These are phyloP conservation scores for Glomus cerebriforme DNA, from an alignment of 192 early-diverging fungal species.

Conservation along the genomic window DNA sequence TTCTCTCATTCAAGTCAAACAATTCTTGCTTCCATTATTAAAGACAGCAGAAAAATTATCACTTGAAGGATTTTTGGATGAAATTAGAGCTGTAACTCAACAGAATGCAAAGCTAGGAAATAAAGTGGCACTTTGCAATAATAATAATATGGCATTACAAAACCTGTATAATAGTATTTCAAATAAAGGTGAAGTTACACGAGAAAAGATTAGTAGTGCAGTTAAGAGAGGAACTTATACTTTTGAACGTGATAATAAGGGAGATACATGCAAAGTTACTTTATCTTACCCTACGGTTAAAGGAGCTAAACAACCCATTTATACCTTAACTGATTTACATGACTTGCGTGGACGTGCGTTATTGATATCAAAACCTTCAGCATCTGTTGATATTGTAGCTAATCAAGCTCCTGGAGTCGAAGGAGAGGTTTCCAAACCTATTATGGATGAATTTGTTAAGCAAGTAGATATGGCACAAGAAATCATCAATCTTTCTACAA, in stretches of 20 bases:
- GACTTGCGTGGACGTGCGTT: constrained; percentile 34
- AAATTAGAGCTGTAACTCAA: background rate
- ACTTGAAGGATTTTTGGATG: background rate
- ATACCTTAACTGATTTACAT: constrained; percentile 21
- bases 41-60: background rate
- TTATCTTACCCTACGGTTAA: constrained; percentile 4
- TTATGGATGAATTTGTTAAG: constrained; percentile 23
- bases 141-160: constrained; percentile 15
- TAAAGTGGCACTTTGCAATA: constrained; percentile 29
- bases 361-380: constrained; percentile 23
- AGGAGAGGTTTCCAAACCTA: background rate
- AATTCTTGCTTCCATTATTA: constrained; percentile 21
- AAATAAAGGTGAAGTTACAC: constrained; percentile 28
- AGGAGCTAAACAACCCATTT: background rate
- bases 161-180: constrained; percentile 25
- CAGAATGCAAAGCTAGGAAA: background rate
- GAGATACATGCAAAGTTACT: constrained; percentile 22
- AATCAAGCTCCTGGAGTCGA: background rate
- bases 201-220: constrained; percentile 24
- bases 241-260: constrained; percentile 12
- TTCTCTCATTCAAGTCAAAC: constrained; percentile 27
- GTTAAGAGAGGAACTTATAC: constrained; percentile 17
- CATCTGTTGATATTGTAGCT: background rate
- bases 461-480: constrained; percentile 32
- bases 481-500: constrained; percentile 26